Evolutionary conservation across 192 early-diverging fungal species (phyloP).

Genomic region (Backusella psychrophila): DNA sequence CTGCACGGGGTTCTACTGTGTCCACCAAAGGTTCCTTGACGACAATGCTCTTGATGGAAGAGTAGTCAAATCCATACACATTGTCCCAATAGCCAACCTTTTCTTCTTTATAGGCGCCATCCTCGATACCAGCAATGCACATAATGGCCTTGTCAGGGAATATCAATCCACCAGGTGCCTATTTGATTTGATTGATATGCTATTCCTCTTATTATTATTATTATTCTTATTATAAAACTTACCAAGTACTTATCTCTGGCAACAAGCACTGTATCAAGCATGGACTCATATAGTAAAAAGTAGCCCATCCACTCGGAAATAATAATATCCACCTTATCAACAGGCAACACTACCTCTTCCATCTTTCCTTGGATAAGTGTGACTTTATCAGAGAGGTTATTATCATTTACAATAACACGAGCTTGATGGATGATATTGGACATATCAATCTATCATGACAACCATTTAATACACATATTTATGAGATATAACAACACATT

Average conservation of each 20-base stretch:
- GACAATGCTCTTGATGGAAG: conserved; percentile 86
- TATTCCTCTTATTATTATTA: no score
- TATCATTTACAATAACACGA: conserved; percentile 90
- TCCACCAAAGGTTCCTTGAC: conserved; percentile 95
- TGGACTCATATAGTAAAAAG: conserved; percentile 96
- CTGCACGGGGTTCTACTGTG: conserved; percentile 82
- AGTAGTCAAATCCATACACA: conserved; percentile 98
- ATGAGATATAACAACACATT: background rate
- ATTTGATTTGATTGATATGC: background rate
- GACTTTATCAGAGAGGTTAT: conserved; percentile 85
- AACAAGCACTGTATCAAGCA: conserved; percentile 99
- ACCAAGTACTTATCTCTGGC: conserved; percentile 91
- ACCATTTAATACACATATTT: background rate
- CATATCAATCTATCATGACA: conserved; percentile 70
- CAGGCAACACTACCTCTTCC: conserved; percentile 94
- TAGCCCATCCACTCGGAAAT: conserved; percentile 99
- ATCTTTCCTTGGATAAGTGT: conserved; percentile 94
- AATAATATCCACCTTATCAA: conserved; percentile 97
- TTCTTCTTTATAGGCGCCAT: conserved; percentile 75
- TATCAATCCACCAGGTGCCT: conserved; percentile 84
- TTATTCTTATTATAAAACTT: background rate
- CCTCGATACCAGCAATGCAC: conserved; percentile 89
- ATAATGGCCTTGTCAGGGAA: conserved; percentile 86
- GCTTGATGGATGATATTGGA: conserved; percentile 97
- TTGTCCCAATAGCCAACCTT: conserved; percentile 71